Conservation (phyloP, 176 grass and related monocot species). For the Oryza officinalis region DNA sequence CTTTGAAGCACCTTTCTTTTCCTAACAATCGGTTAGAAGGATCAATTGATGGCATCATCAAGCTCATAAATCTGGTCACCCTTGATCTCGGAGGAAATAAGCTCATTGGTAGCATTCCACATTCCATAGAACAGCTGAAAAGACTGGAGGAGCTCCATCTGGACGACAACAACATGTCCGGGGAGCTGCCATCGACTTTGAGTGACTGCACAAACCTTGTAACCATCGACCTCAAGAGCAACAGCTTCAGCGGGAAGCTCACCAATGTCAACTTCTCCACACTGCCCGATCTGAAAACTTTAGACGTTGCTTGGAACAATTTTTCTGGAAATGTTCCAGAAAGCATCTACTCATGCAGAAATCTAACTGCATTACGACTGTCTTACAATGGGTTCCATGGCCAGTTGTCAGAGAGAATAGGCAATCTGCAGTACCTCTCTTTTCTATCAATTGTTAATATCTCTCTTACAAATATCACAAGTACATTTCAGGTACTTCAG, state of each 20-base stretch:
- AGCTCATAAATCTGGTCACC: constrained; percentile 39
- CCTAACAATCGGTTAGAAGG: constrained; percentile 32
- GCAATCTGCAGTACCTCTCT: constrained; percentile 23
- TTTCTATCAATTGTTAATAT: constrained; percentile 40
- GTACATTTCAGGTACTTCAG: constrained; percentile 40
- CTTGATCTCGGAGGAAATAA: constrained; percentile 40
- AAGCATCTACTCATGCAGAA: constrained; percentile 53
- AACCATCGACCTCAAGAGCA: constrained; percentile 44
- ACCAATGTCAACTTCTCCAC: constrained; percentile 43
- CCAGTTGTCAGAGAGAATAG: constrained; percentile 28
- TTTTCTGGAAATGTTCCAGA: constrained; percentile 48
- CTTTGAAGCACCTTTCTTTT: constrained; percentile 38
- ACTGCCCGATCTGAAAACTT: constrained; percentile 27
- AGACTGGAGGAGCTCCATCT: constrained; percentile 38
- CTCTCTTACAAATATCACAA: constrained; percentile 35
- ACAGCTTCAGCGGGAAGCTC: constrained; percentile 39
- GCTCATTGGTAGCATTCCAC: constrained; percentile 24
- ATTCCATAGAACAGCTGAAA: constrained; percentile 38
- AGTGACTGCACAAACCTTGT: constrained; percentile 36
- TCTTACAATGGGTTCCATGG: not conserved
- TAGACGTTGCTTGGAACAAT: constrained; percentile 41
- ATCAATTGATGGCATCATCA: not conserved
- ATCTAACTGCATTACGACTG: constrained; percentile 40
- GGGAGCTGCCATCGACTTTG: constrained; percentile 39
- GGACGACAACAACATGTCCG: constrained; percentile 30